Percentiles rank a stretch among this genome's conserved stretches.
These are phyloP conservation scores for Zychaea mexicana DNA, from an alignment of 371 early-diverging fungal species.

Conservation along the genomic window DNA sequence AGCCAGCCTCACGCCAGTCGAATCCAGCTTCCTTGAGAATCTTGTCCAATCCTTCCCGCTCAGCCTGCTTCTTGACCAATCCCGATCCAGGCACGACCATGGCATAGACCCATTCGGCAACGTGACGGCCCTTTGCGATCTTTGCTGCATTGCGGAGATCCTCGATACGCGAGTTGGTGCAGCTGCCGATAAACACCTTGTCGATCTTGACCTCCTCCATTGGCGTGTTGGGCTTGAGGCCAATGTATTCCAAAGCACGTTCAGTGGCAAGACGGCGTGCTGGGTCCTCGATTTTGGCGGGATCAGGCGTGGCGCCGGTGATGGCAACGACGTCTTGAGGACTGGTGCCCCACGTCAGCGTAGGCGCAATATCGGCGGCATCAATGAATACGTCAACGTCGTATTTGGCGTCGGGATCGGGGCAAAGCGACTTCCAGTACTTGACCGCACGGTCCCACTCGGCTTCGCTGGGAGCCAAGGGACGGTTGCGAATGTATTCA, in stretches of 20 bases:
- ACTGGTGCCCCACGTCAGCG: slow-evolving; percentile 73
- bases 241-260: slow-evolving; percentile 67
- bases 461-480: slow-evolving; percentile 62
- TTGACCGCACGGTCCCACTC: slow-evolving; percentile 67
- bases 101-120: slow-evolving; percentile 66
- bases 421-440: slow-evolving; percentile 62
- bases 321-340: slow-evolving; percentile 70
- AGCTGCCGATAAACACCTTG: slow-evolving; percentile 72
- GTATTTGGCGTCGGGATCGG: slow-evolving; percentile 63
- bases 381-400: slow-evolving; percentile 62
- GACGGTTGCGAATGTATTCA: slow-evolving; percentile 64
- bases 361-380: slow-evolving; percentile 63
- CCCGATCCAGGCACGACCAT: slow-evolving; percentile 79
- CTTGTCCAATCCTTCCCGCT: slow-evolving; percentile 67
- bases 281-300: slow-evolving; percentile 42
- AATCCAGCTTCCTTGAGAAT: slow-evolving; percentile 71
- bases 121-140: slow-evolving; percentile 62
- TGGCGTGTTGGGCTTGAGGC: slow-evolving; percentile 62
- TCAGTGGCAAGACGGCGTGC: slow-evolving; percentile 51
- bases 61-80: slow-evolving; percentile 68
- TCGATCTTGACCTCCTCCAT: slow-evolving; percentile 63
- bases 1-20: slow-evolving; percentile 77
- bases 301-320: slow-evolving; percentile 63
- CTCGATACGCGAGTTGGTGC: slow-evolving; percentile 78
- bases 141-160: slow-evolving; percentile 68